Percentiles rank a stretch among this genome's conserved stretches.
Evolutionary conservation across 306 rosid genomes (phyloP).

Genomic region (Argentina anserina): DNA sequence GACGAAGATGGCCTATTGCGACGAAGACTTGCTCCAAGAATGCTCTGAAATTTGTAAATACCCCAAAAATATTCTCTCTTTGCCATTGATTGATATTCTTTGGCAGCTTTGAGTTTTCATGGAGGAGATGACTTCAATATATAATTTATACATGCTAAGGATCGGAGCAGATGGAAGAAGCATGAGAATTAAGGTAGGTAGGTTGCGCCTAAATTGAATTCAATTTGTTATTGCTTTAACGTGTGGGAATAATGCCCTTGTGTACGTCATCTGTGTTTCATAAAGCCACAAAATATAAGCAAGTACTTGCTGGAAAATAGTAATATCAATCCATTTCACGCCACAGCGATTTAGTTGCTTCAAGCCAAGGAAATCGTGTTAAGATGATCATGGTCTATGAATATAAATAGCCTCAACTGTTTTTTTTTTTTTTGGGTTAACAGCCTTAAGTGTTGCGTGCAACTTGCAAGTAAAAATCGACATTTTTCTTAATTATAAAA

Average conservation of each 20-base stretch:
- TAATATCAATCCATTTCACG: background rate
- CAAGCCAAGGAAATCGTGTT: background rate
- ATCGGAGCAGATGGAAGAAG: background rate
- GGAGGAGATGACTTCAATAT: background rate
- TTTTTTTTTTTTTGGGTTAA: too few relatives aligned
- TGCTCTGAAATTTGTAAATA: constrained; percentile 28
- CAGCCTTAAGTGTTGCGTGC: too few relatives aligned
- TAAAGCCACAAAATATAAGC: background rate
- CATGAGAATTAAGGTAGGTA: background rate
- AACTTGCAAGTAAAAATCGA: too few relatives aligned
- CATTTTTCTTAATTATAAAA: too few relatives aligned
- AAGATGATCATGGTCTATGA: background rate
- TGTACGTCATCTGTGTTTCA: background rate
- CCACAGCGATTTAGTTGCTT: background rate
- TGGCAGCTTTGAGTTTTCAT: background rate
- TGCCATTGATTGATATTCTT: constrained; percentile 27
- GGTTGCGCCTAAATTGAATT: background rate
- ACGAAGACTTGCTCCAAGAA: constrained; percentile 25
- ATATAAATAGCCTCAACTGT: background rate
- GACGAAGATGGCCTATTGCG: constrained; percentile 10
- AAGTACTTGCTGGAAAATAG: background rate
- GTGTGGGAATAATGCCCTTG: background rate
- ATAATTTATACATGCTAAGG: background rate
- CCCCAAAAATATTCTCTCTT: constrained; percentile 27
- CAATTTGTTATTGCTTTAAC: background rate